Percentiles rank a stretch among this genome's conserved stretches.
phyloP scores from a whole-genome alignment of 2,329 filamentous ascomycete species.

The Aspergillus sp. region DNA sequence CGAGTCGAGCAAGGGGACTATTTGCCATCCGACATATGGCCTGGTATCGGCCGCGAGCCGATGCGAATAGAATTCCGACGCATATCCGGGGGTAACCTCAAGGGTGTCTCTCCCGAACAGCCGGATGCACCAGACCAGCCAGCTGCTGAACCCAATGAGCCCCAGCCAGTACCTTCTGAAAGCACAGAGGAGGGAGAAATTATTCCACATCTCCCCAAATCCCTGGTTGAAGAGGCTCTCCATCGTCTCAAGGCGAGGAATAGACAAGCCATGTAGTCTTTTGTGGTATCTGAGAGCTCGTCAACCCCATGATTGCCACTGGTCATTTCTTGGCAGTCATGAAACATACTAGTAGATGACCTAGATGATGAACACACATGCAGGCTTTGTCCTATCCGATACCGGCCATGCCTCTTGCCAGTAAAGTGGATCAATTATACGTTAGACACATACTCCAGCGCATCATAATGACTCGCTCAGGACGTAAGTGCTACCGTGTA shows the following conservation, averaged over 20 bases:
- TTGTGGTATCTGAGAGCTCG: background rate
- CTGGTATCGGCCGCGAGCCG: conserved; percentile 64
- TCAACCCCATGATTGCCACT: background rate
- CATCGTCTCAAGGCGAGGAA: conserved; percentile 40
- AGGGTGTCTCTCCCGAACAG: conserved; percentile 21
- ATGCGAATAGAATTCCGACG: conserved; percentile 50
- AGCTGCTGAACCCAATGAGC: conserved; percentile 9
- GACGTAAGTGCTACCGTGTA: conserved; percentile 33
- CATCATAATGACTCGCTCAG: background rate
- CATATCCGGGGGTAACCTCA: conserved; percentile 38
- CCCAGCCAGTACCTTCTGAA: conserved; percentile 14
- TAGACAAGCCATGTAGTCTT: conserved; percentile 20
- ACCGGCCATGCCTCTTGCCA: conserved; percentile 2
- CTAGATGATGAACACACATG: conserved; percentile 40
- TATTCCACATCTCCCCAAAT: conserved; percentile 46
- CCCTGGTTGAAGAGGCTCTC: conserved; percentile 47
- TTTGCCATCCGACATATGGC: conserved; percentile 86
- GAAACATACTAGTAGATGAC: conserved; percentile 8
- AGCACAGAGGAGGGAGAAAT: conserved; percentile 33
- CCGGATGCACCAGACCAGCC: conserved; percentile 11
- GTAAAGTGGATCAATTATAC: background rate
- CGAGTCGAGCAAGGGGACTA: conserved; percentile 80
- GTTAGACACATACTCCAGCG: conserved; percentile 36
- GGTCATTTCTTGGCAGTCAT: background rate
- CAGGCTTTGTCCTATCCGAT: conserved; percentile 27